Base-by-base conservation (phyloP, 768 basidiomycete species). In the Cystobasidium ongulense region DNA sequence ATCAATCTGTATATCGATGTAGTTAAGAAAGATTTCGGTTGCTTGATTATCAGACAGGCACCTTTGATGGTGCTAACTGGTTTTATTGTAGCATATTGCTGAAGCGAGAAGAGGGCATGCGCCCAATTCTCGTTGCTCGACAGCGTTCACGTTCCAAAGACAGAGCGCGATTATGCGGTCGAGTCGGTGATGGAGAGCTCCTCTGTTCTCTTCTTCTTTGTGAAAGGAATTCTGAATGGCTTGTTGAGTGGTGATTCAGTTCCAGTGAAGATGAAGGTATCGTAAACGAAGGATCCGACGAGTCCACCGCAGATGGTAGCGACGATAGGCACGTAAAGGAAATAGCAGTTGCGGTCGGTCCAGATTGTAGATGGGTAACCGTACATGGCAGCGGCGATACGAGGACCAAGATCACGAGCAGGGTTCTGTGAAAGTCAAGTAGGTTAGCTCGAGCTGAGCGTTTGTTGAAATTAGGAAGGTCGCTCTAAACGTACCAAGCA, bases 381-480 rank as follows among this genome's bases (percentile, higher is more conserved):
- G 7, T 84, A 88, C 86, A 89, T 88, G 4, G 88, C 84, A 0
- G 87, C 88, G 78, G 89, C 79, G 38, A 89, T 76, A 10, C 88
- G 84, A 1, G 88, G 88, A 4, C 89, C 88, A 33, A 89, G 81
- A 81, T 89, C 88, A 77, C 89, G 66, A 21, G 38, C 63, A 39
- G 63, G 38, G 57, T 59, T 59, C 57, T 59, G 21, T 59, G 11
- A 23, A 3, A 59, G 57, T 5, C n/a, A 54, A 29, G 52, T 23
- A 13, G 52, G 52, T 54, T 10, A 54, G 52, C 52, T 54, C 21
- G 7, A 23, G 7, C 10, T 54, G 7, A 8, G 7, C n/a, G 52
- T 23, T 17, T 39, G 39, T 7, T 50, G 46, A 50, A 39, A 39
- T 21, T n/a, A n/a, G n/a, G 43, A 46, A 13, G n/a, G n/a, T 13